Conservation (phyloP, 2,329 filamentous ascomycete genomes). For the Setomelanomma holmii region DNA sequence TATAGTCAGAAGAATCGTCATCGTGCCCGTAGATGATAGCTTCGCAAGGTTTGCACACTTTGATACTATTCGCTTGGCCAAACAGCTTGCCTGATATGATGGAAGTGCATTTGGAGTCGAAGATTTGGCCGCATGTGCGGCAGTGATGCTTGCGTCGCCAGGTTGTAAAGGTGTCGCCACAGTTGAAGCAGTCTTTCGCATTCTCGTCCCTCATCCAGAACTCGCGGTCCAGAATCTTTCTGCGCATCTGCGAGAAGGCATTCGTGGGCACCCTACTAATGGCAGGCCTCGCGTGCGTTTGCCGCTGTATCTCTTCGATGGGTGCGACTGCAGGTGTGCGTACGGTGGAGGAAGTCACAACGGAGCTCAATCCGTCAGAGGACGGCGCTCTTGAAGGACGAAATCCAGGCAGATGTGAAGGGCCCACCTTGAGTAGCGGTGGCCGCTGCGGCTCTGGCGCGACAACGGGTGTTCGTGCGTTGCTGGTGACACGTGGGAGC, state of each 20-base stretch:
- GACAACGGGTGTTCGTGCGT: slow-evolving; percentile 30
- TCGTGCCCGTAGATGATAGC: slow-evolving; percentile 89
- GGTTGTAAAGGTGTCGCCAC: slow-evolving; percentile 87
- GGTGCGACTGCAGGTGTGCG: slow-evolving; percentile 39
- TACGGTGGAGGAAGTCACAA: slow-evolving; percentile 43
- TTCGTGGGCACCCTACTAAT: slow-evolving; percentile 50
- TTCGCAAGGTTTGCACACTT: slow-evolving; percentile 93
- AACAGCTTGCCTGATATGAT: slow-evolving; percentile 89
- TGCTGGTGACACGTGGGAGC: slow-evolving; percentile 25
- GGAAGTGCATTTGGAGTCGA: slow-evolving; percentile 93
- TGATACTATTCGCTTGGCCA: slow-evolving; percentile 80
- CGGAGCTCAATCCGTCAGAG: slow-evolving; percentile 52
- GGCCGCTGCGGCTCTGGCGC: slow-evolving; percentile 46
- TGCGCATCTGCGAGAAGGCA: slow-evolving; percentile 69
- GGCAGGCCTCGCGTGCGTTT: slow-evolving; percentile 26
- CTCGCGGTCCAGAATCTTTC: slow-evolving; percentile 89
- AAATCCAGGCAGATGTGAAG: slow-evolving; percentile 58
- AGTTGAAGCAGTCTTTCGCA: slow-evolving; percentile 95
- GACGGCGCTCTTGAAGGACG: slow-evolving; percentile 56
- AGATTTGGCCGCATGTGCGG: slow-evolving; percentile 94
- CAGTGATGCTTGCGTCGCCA: slow-evolving; percentile 98
- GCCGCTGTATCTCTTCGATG: slow-evolving; percentile 40
- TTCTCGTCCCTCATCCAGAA: slow-evolving; percentile 99
- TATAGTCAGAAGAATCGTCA: slow-evolving; percentile 91
- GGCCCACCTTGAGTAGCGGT: slow-evolving; percentile 52